Evolutionary conservation across 495 filamentous ascomycete genomes (phyloP).

Genomic region (Aspergillus affinis): DNA sequence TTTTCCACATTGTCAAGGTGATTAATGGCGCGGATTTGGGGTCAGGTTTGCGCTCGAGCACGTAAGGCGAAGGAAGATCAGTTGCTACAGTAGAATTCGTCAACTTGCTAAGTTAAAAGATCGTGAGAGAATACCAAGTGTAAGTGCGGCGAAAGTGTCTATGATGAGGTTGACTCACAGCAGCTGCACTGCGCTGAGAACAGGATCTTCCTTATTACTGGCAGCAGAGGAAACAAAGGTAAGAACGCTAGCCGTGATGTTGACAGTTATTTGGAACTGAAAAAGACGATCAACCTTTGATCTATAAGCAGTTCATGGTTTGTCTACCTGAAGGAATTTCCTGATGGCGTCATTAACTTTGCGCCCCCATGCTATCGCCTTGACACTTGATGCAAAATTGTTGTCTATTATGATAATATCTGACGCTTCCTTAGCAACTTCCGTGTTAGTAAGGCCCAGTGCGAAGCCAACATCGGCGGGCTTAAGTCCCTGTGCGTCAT

Average conservation of each 20-base stretch:
- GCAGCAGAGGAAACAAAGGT: slow-evolving; percentile 80
- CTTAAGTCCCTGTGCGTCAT: slow-evolving; percentile 86
- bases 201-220: slow-evolving; percentile 61
- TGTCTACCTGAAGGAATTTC: slow-evolving; percentile 69
- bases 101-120: too few species aligned
- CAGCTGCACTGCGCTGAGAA: slow-evolving; percentile 81
- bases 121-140: slow-evolving; percentile 39
- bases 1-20: slow-evolving; percentile 89
- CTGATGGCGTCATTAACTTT: slow-evolving; percentile 86
- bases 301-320: slow-evolving; percentile 9
- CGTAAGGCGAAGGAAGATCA: slow-evolving; percentile 68
- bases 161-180: slow-evolving; percentile 93
- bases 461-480: slow-evolving; percentile 88
- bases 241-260: slow-evolving; percentile 80
- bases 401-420: slow-evolving; percentile 93
- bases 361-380: slow-evolving; percentile 83
- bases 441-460: slow-evolving; percentile 88
- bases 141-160: slow-evolving; percentile 94
- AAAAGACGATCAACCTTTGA: slow-evolving; percentile 5
- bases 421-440: slow-evolving; percentile 92
- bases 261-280: slow-evolving; percentile 89
- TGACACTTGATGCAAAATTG: slow-evolving; percentile 87
- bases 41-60: slow-evolving; percentile 75
- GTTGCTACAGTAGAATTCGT: slow-evolving; percentile 51
- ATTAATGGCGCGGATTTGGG: slow-evolving; percentile 76